Percentiles rank a stretch among this genome's conserved stretches.
Evolutionary conservation across 2,329 filamentous ascomycete genomes (phyloP).

Genomic region (Ascochyta viciae-villosae): DNA sequence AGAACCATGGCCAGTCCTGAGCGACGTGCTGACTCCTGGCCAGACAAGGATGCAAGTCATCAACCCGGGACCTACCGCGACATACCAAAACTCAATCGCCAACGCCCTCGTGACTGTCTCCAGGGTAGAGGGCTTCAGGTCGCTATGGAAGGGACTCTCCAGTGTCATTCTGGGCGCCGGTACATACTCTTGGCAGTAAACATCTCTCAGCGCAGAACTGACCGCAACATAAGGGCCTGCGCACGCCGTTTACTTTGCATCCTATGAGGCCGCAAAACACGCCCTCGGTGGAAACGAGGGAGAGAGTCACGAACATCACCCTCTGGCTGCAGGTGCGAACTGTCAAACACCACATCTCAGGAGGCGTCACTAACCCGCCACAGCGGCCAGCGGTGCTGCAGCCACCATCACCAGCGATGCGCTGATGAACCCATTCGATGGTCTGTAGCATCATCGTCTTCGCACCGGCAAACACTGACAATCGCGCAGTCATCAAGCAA

Average conservation of each 20-base stretch:
- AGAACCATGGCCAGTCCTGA: neutral
- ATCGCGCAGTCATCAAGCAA: slow-evolving; percentile 86
- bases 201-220: slow-evolving; percentile 23
- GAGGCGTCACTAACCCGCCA: slow-evolving; percentile 44
- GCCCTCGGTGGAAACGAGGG: slow-evolving; percentile 89
- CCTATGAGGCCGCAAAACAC: slow-evolving; percentile 97
- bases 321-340: slow-evolving; percentile 81
- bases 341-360: neutral
- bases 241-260: slow-evolving; percentile 97
- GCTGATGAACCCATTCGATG: slow-evolving; percentile 99
- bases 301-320: slow-evolving; percentile 88
- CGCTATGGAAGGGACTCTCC: slow-evolving; percentile 94
- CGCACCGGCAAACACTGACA: slow-evolving; percentile 25
- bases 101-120: slow-evolving; percentile 94
- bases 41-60: slow-evolving; percentile 98
- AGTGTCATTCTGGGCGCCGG: slow-evolving; percentile 96
- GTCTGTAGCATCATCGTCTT: slow-evolving; percentile 59
- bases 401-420: slow-evolving; percentile 98
- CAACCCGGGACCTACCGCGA: slow-evolving; percentile 78
- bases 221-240: slow-evolving; percentile 74
- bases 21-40: slow-evolving; percentile 27
- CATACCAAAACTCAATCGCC: slow-evolving; percentile 82
- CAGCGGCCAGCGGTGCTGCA: slow-evolving; percentile 90
- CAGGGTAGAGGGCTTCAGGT: slow-evolving; percentile 84
- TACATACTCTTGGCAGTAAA: slow-evolving; percentile 49